Percentiles rank a stretch among this genome's conserved stretches.
These are phyloP conservation scores for Sporothrix mexicana DNA, from an alignment of 2,329 filamentous ascomycete species.

Conservation along the genomic window DNA sequence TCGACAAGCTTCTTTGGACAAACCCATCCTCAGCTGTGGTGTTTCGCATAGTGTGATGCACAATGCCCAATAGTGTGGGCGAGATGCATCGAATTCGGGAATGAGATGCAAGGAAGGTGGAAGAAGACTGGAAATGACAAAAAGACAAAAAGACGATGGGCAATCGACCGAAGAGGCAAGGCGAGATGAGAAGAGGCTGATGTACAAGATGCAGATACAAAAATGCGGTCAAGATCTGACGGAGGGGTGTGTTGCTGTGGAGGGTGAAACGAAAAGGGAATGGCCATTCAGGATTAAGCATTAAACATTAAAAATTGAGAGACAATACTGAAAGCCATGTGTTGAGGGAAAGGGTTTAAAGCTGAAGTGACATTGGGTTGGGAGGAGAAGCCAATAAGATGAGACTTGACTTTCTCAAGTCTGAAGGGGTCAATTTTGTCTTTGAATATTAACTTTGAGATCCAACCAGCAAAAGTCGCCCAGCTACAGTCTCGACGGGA, in stretches of 20 bases:
- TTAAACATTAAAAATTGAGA: no score
- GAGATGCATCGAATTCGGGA: neutral
- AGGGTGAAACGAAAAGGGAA: no score
- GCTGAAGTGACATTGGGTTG: no score
- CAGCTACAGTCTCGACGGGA: no score
- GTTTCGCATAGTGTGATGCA: conserved; percentile 14
- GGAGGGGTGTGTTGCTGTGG: neutral
- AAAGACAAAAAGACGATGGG: neutral
- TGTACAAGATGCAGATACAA: neutral
- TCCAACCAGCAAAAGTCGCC: no score
- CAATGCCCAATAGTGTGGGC: neutral
- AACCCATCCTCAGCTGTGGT: conserved; percentile 17
- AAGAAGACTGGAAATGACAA: neutral
- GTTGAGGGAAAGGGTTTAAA: no score
- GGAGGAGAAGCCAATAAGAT: no score
- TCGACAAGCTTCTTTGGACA: neutral
- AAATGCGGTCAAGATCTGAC: conserved; percentile 6
- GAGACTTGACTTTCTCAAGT: no score
- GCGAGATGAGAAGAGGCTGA: neutral
- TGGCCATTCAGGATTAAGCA: no score
- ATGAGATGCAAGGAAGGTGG: conserved; percentile 4
- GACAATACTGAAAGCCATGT: no score
- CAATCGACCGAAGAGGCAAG: neutral
- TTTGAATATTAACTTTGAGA: no score
- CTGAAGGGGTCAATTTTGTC: no score